phyloP scores from a whole-genome alignment of 23 red algal species.

The Gracilaria vermiculophylla region DNA sequence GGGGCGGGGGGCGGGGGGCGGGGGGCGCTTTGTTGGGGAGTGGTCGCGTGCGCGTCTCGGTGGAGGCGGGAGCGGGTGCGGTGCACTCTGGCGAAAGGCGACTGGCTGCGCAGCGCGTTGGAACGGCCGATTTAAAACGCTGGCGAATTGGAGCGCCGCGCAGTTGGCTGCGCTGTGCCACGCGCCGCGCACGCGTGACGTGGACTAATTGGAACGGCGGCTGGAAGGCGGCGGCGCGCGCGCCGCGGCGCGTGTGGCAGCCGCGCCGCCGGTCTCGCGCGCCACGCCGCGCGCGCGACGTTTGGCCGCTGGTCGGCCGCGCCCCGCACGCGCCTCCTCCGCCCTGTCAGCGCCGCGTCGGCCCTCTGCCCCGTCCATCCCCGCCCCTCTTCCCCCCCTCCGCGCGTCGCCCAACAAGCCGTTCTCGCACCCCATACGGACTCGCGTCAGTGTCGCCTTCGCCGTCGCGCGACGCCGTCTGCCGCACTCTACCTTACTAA shows the following conservation, averaged over 20 bases:
- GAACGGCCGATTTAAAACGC: conserved; percentile 17
- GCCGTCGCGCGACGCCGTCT: not conserved
- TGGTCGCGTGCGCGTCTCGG: not conserved
- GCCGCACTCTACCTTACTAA: no score
- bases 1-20: not conserved
- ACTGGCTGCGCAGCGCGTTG: no score
- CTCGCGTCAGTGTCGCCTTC: no score
- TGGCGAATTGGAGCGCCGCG: not conserved
- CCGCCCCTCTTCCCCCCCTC: no score
- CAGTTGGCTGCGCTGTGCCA: not conserved
- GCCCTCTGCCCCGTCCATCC: no score
- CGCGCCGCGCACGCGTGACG: not conserved
- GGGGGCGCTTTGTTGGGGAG: not conserved
- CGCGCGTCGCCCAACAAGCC: no score
- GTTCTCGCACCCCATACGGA: no score
- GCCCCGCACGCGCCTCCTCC: no score
- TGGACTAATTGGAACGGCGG: no score
- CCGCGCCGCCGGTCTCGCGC: not conserved
- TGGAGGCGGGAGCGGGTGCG: not conserved
- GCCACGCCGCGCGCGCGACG: not conserved
- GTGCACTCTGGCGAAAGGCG: not conserved
- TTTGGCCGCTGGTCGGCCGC: no score
- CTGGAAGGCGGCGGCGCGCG: not conserved
- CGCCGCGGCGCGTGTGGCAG: not conserved
- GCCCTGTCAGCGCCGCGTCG: no score